Conservation (phyloP, 441 rosid species). For the Viola pubescens region DNA sequence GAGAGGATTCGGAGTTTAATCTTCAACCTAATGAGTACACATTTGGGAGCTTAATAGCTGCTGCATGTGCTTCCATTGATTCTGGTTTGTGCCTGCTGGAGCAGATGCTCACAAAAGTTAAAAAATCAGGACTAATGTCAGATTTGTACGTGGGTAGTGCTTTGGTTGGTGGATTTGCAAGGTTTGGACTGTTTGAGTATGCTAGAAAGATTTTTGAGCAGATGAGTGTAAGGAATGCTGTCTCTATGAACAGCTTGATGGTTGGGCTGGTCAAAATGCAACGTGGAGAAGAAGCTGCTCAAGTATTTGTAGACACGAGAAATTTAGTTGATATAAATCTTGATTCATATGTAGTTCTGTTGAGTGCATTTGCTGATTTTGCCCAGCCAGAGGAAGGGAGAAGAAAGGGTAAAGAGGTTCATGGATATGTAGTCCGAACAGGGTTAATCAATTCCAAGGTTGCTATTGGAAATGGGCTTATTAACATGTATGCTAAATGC, state of each 20-base stretch:
- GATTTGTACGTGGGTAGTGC: slow-evolving; percentile 90
- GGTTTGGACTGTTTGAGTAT: slow-evolving; percentile 42
- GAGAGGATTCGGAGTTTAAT: slow-evolving; percentile 22
- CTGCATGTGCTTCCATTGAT: slow-evolving; percentile 43
- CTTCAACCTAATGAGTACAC: slow-evolving; percentile 73
- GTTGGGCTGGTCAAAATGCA: slow-evolving; percentile 66
- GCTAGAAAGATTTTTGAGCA: slow-evolving; percentile 54
- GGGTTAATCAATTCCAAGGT: slow-evolving; percentile 41
- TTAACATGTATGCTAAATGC: slow-evolving; percentile 85
- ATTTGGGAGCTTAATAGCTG: slow-evolving; percentile 68
- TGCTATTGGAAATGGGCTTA: slow-evolving; percentile 68
- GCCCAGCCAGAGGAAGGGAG: slow-evolving; percentile 38
- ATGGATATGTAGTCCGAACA: slow-evolving; percentile 52
- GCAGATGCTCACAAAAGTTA: slow-evolving; percentile 56
- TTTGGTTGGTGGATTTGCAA: slow-evolving; percentile 64
- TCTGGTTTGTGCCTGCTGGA: slow-evolving; percentile 47
- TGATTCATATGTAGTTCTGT: slow-evolving; percentile 58
- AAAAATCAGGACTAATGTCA: slow-evolving; percentile 53
- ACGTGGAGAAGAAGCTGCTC: slow-evolving; percentile 61
- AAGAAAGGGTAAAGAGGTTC: slow-evolving; percentile 76
- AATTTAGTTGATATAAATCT: slow-evolving; percentile 42
- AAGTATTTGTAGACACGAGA: slow-evolving; percentile 47
- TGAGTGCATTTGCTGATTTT: slow-evolving; percentile 72
- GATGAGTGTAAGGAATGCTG: slow-evolving; percentile 58
- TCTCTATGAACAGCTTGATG: slow-evolving; percentile 77